Percentiles rank a stretch among this genome's conserved stretches.
These are phyloP conservation scores for Boletus semigastroideus DNA, from an alignment of 1,284 basidiomycete genomes.

Conservation along the genomic window DNA sequence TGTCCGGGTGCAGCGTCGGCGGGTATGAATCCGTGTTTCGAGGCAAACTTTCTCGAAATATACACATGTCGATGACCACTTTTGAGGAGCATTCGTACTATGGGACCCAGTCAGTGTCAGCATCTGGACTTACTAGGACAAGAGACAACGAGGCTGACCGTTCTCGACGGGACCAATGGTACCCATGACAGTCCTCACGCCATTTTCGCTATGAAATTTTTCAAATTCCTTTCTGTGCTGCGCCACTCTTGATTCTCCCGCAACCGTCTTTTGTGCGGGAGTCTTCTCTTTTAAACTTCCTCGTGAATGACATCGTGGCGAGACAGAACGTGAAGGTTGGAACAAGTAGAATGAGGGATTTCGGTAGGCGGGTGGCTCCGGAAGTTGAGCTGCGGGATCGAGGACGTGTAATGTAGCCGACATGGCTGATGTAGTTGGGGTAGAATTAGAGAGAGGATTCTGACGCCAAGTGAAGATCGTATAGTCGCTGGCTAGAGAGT, in stretches of 20 bases:
- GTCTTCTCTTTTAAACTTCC: slow-evolving; percentile 41
- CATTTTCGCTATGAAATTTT: slow-evolving; percentile 86
- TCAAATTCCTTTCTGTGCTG: slow-evolving; percentile 78
- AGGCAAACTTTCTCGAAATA: slow-evolving; percentile 91
- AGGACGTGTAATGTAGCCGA: slow-evolving; percentile 63
- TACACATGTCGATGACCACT: slow-evolving; percentile 95
- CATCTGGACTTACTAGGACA: not conserved
- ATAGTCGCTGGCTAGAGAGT: slow-evolving; percentile 67
- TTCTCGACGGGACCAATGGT: slow-evolving; percentile 88
- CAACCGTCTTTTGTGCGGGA: slow-evolving; percentile 14
- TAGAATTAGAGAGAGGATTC: slow-evolving; percentile 35
- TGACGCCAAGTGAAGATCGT: slow-evolving; percentile 75
- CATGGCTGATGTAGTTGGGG: slow-evolving; percentile 10
- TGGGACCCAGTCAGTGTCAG: slow-evolving; percentile 7
- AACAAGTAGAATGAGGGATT: slow-evolving; percentile 74
- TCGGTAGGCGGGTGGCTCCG: slow-evolving; percentile 57
- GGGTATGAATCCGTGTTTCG: slow-evolving; percentile 88
- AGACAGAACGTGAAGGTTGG: slow-evolving; percentile 19
- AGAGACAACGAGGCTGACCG: slow-evolving; percentile 46
- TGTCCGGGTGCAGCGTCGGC: slow-evolving; percentile 77
- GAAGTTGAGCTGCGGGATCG: slow-evolving; percentile 60
- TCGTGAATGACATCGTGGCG: slow-evolving; percentile 26
- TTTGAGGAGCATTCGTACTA: slow-evolving; percentile 92
- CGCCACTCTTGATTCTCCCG: slow-evolving; percentile 42
- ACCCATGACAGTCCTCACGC: slow-evolving; percentile 90